Conservation (phyloP, 2,329 filamentous ascomycete genomes). For the Lasiodiplodia theobromae region DNA sequence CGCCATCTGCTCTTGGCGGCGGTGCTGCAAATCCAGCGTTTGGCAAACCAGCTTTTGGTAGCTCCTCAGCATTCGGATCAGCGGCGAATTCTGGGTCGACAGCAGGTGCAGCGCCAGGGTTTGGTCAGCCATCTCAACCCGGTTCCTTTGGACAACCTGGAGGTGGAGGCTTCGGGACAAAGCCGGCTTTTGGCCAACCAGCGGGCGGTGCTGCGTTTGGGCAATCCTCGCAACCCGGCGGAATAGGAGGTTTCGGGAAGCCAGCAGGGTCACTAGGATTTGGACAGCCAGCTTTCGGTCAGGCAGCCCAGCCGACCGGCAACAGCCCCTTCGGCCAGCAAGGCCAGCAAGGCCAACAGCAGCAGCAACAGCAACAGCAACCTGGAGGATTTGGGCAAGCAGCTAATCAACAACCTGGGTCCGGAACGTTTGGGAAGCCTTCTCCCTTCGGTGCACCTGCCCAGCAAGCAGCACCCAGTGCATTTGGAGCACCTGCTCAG, state of each 20-base stretch:
- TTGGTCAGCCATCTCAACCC: conserved; percentile 36
- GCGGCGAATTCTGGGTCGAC: conserved; percentile 31
- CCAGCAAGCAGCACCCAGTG: conserved; percentile 35
- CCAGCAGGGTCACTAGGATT: conserved; percentile 41
- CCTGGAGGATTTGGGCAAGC: conserved; percentile 23
- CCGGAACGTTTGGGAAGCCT: conserved; percentile 38
- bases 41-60: conserved; percentile 35
- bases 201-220: conserved; percentile 40
- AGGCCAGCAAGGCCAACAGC: conserved; percentile 29
- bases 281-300: conserved; percentile 30
- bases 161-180: conserved; percentile 37
- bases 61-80: conserved; percentile 37
- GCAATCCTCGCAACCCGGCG: conserved; percentile 33
- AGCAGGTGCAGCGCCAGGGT: conserved; percentile 27
- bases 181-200: conserved; percentile 43
- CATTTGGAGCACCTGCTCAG: conserved; percentile 35
- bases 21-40: conserved; percentile 35
- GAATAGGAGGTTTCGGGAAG: conserved; percentile 39
- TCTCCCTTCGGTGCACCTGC: conserved; percentile 48
- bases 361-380: conserved; percentile 35
- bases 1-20: conserved; percentile 3
- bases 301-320: conserved; percentile 35
- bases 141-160: conserved; percentile 32
- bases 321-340: conserved; percentile 31
- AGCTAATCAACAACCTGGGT: conserved; percentile 9